Evolutionary conservation across 305 asterid genomes (phyloP), one percentile per base, ranked within the genome.

Genomic region (Fraxinus baroniana): DNA sequence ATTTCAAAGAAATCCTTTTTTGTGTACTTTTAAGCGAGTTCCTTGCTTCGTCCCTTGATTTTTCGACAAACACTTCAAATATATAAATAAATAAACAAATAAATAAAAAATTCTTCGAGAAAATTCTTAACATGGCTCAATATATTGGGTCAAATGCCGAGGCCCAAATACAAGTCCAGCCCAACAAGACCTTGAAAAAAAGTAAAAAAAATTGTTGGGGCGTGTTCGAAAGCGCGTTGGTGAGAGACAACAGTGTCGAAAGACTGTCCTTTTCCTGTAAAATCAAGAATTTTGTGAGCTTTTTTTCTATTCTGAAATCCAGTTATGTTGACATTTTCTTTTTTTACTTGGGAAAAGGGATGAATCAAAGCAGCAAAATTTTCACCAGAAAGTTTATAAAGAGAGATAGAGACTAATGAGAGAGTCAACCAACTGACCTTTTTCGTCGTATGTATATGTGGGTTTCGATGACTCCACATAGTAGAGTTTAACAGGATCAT

Each of bases 391-490:
- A 52, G 64, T 52, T n/a, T 52, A 60, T 7, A 20, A 26, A 60
- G 71, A 60, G 71, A 20, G 71, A 60, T 8, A 60, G 71, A 7
- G 71, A 60, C 71, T 20, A 20, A 60, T 20, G 71, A 8, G 71
- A 22, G 71, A 52, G 71, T 60, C 71, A 60, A 60, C 28, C 64
- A 52, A 52, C 64, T 24, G 71, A 22, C 71, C 71, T 7, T 20
- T 60, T 22, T 60, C 30, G 71, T 60, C 71, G 71, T 60, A 60
- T 60, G 71, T 60, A 60, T 60, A 20, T 60, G 71, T 60, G 71
- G 71, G 71, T n/a, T 60, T 60, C 71, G 71, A 60, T 60, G 71
- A 60, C 71, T 60, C 71, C 71, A 60, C 71, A 60, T 60, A 60
- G 32, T 20, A 52, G n/a, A 0, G 60, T 49, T 1, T 49, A 13